Evolutionary conservation across 176 grass and related monocot genomes (phyloP).

Genomic region (Oryza glaberrima): DNA sequence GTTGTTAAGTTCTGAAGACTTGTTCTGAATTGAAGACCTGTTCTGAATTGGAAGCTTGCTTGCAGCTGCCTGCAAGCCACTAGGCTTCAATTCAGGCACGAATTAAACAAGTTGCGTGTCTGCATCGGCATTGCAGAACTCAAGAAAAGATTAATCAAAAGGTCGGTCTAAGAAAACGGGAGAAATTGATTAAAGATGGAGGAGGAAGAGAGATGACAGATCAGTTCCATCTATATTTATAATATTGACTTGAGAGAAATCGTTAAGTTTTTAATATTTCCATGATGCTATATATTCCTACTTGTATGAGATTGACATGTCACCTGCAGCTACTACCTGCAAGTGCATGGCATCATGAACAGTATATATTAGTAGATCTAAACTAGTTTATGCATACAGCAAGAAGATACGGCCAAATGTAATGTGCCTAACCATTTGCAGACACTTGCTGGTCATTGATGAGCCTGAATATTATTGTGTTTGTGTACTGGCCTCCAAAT

Average conservation of each 20-base stretch:
- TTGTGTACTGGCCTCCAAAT: neutral
- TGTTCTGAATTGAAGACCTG: neutral
- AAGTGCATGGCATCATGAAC: neutral
- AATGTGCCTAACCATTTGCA: neutral
- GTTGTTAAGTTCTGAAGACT: neutral
- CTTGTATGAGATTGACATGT: neutral
- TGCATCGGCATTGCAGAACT: neutral
- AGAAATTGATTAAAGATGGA: neutral
- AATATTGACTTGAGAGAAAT: slow-evolving; percentile 1
- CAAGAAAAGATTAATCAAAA: neutral
- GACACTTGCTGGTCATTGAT: neutral
- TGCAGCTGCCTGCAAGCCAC: neutral
- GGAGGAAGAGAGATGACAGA: neutral
- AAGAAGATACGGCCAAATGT: neutral
- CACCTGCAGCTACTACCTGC: neutral
- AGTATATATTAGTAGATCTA: neutral
- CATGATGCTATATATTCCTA: slow-evolving; percentile 1
- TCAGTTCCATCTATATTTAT: neutral
- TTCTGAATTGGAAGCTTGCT: slow-evolving; percentile 3
- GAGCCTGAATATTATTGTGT: neutral
- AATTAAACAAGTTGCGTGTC: neutral
- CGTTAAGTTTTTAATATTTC: neutral
- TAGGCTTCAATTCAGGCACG: slow-evolving; percentile 22
- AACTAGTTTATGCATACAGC: neutral
- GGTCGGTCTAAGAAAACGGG: neutral